These are phyloP conservation scores for Anthracocystis setariae DNA, from an alignment of 1,284 basidiomycete species.

Conservation along the genomic window DNA sequence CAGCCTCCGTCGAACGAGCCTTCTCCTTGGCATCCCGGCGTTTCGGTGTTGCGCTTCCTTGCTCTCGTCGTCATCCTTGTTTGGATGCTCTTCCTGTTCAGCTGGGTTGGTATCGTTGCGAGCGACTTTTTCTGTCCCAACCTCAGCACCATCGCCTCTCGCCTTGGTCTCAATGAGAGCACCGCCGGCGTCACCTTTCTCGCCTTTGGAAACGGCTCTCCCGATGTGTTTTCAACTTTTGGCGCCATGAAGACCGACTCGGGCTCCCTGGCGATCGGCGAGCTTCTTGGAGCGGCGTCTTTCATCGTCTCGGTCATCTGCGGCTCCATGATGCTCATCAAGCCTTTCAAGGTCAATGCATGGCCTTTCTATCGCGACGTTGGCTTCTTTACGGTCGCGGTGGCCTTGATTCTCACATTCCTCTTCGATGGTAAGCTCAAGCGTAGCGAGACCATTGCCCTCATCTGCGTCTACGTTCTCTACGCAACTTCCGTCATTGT, in stretches of 20 bases:
- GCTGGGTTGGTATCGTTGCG: conserved; percentile 62
- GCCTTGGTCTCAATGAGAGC: conserved; percentile 63
- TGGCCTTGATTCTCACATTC: conserved; percentile 78
- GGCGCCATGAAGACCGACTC: conserved; percentile 87
- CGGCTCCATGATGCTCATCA: conserved; percentile 94
- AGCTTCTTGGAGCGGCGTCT: conserved; percentile 91
- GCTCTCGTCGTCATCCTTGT: conserved; percentile 41
- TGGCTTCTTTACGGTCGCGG: conserved; percentile 87
- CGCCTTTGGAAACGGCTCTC: conserved; percentile 69
- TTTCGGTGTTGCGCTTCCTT: conserved; percentile 32
- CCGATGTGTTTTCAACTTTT: conserved; percentile 82
- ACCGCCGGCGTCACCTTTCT: conserved; percentile 66
- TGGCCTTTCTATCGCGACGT: conserved; percentile 90
- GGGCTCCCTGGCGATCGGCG: conserved; percentile 89
- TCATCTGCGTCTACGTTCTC: conserved; percentile 80
- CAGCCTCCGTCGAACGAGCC: conserved; percentile 14
- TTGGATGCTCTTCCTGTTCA: conserved; percentile 64
- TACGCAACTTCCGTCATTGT: conserved; percentile 83
- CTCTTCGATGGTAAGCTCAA: conserved; percentile 81
- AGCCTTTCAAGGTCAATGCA: conserved; percentile 84
- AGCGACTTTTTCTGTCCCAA: conserved; percentile 67
- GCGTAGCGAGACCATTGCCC: conserved; percentile 77
- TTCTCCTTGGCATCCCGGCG: conserved; percentile 18
- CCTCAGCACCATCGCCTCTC: conserved; percentile 58
- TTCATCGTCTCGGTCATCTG: conserved; percentile 95